Conservation (phyloP, 495 filamentous ascomycete genomes). For the Aspergillus asperescens region DNA sequence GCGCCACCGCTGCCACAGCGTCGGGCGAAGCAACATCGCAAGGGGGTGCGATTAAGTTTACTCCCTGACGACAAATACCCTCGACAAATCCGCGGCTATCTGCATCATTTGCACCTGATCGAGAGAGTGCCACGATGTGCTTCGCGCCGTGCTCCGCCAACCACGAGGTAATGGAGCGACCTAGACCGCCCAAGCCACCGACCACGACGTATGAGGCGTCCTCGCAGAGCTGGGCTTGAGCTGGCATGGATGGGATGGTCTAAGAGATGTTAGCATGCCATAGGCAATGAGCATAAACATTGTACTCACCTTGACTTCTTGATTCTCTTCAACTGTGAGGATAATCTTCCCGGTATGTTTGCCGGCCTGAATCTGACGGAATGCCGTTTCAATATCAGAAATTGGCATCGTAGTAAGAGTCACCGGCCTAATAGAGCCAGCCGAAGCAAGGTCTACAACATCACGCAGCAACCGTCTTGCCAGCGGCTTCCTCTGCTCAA, state of each 20-base stretch:
- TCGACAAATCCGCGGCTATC: conserved; percentile 29
- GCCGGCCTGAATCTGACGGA: conserved; percentile 52
- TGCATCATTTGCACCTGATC: conserved; percentile 17
- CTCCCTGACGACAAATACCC: background rate
- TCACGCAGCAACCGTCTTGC: conserved; percentile 4
- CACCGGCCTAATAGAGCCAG: conserved; percentile 6
- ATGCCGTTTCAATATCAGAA: conserved; percentile 44
- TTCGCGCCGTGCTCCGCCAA: conserved; percentile 54
- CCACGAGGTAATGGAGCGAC: conserved; percentile 45
- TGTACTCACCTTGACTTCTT: conserved; percentile 3
- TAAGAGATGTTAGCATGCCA: background rate
- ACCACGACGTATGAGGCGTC: conserved; percentile 40
- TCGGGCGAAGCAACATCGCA: conserved; percentile 21
- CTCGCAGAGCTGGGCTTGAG: conserved; percentile 1
- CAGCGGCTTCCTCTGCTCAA: conserved; percentile 7
- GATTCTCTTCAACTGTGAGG: conserved; percentile 25
- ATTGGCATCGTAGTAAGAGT: conserved; percentile 29
- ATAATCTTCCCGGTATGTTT: conserved; percentile 55
- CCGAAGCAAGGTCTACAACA: conserved; percentile 11
- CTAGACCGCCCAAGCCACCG: conserved; percentile 44
- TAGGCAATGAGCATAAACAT: background rate
- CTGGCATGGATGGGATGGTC: conserved; percentile 14
- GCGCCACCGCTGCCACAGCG: background rate
- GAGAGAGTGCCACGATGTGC: conserved; percentile 48
- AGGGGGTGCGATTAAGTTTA: conserved; percentile 23